Conservation (phyloP, 2,329 filamentous ascomycete genomes). For the Dactylonectria estremocensis region DNA sequence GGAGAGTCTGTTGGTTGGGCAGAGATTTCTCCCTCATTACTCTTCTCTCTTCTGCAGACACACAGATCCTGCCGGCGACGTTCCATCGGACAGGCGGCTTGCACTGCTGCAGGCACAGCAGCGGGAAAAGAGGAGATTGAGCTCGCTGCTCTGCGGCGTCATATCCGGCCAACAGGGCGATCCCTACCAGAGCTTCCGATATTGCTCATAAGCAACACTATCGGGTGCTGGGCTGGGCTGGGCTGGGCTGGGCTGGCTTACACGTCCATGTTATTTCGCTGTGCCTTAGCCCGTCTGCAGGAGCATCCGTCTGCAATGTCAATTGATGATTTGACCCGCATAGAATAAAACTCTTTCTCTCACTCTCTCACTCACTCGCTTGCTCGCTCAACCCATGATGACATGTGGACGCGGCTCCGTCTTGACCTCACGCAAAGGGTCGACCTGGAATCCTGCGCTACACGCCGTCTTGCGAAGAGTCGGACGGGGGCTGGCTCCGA, state of each 20-base stretch:
- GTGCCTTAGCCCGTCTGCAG: conserved; percentile 21
- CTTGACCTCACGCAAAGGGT: neutral
- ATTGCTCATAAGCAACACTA: conserved; percentile 10
- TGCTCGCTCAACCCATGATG: neutral
- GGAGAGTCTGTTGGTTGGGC: neutral
- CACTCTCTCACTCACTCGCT: too few relatives aligned
- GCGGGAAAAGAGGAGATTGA: conserved; percentile 20
- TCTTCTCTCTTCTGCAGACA: neutral
- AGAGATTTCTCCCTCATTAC: neutral
- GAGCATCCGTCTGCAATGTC: conserved; percentile 9
- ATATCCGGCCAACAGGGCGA: conserved; percentile 20
- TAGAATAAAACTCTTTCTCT: too few relatives aligned
- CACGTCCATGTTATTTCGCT: conserved; percentile 15
- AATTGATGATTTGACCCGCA: neutral
- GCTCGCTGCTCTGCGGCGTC: neutral
- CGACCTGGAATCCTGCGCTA: conserved; percentile 1
- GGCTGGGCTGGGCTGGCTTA: neutral
- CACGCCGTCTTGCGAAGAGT: neutral
- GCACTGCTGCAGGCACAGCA: conserved; percentile 14
- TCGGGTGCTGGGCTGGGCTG: neutral
- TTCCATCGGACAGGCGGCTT: too few relatives aligned
- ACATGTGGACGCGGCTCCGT: neutral
- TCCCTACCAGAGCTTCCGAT: conserved; percentile 11
- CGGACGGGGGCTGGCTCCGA: neutral
- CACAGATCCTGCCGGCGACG: neutral